Evolutionary conservation across 2,329 filamentous ascomycete genomes (phyloP).

Genomic region (Colletotrichum eleusines): DNA sequence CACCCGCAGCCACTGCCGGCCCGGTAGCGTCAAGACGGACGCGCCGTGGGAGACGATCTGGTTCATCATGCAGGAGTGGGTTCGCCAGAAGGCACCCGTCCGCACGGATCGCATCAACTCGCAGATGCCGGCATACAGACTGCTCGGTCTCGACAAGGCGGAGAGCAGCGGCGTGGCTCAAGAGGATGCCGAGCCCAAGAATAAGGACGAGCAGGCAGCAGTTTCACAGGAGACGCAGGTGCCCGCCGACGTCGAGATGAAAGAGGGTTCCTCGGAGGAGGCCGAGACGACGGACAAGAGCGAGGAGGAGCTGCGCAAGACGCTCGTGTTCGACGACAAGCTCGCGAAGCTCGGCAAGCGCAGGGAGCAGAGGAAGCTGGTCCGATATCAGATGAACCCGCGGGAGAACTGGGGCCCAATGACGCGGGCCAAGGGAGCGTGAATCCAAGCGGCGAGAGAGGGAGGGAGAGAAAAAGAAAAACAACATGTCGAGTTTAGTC

Average conservation of each 20-base stretch:
- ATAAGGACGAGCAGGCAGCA: slow-evolving; percentile 42
- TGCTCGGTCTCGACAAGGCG: slow-evolving; percentile 65
- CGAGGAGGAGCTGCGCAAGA: slow-evolving; percentile 64
- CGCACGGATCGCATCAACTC: slow-evolving; percentile 78
- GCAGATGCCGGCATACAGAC: slow-evolving; percentile 77
- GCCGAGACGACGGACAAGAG: slow-evolving; percentile 39
- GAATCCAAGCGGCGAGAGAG: slow-evolving; percentile 49
- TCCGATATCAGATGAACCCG: slow-evolving; percentile 92
- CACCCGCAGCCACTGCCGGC: slow-evolving; percentile 88
- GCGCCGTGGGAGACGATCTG: slow-evolving; percentile 91
- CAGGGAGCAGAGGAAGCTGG: slow-evolving; percentile 74
- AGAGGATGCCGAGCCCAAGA: slow-evolving; percentile 47
- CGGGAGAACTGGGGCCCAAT: slow-evolving; percentile 95
- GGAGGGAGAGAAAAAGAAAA: not conserved
- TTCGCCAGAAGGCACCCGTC: slow-evolving; percentile 81
- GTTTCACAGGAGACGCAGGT: slow-evolving; percentile 44
- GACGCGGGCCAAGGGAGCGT: slow-evolving; percentile 69
- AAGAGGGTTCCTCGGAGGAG: slow-evolving; percentile 41
- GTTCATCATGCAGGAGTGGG: slow-evolving; percentile 95
- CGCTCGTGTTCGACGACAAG: slow-evolving; percentile 78
- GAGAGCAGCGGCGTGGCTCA: slow-evolving; percentile 48
- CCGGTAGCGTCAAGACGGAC: slow-evolving; percentile 92
- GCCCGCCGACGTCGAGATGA: slow-evolving; percentile 55
- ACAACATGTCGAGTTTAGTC: slow-evolving; percentile 12
- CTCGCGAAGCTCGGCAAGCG: slow-evolving; percentile 82